Evolutionary conservation across 768 basidiomycete genomes (phyloP), one percentile per base, ranked within the genome.

Genomic region (Tylopilus plumbeoviolaceoides): DNA sequence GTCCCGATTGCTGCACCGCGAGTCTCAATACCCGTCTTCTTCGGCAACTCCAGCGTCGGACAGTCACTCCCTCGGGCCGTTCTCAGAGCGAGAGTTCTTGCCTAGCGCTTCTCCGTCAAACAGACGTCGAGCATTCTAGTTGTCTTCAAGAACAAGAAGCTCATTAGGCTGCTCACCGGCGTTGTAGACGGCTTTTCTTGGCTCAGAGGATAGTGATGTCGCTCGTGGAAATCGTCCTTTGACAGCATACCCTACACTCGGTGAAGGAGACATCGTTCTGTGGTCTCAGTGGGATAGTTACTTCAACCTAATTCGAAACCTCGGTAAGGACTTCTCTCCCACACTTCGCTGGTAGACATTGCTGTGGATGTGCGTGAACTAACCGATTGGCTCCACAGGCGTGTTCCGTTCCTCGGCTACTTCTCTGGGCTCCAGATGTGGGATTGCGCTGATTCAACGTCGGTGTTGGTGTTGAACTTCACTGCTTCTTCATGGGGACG

Each of bases 361-460:
- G n/a, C n/a, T n/a, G n/a, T n/a, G n/a, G n/a, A n/a, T n/a, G n/a
- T n/a, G n/a, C n/a, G n/a, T n/a, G n/a, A n/a, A n/a, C n/a, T 58
- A 14, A 63, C 15, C 2, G 0, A 25, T 51, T 17, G 15, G 36
- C 27, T 48, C 31, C 50, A 23, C 30, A 78, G 78, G 40, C n/a
- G n/a, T n/a, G n/a, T n/a, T n/a, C n/a, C n/a, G n/a, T n/a, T n/a
- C n/a, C n/a, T n/a, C n/a, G n/a, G n/a, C n/a, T n/a, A n/a, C n/a
- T n/a, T n/a, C n/a, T n/a, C n/a, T n/a, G n/a, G n/a, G n/a, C n/a
- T n/a, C 71, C 79, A 84, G 61, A 71, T 84, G 18, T 87, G 84
- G 83, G 83, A 85, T 57, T 80, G 79, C 58, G 73, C 78, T 12
- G 72, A 78, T 53, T 64, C 86, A 9, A 78, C 70, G 50, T 59